These are phyloP conservation scores for Pisolithus orientalis DNA, from an alignment of 768 basidiomycete species.

Conservation along the genomic window DNA sequence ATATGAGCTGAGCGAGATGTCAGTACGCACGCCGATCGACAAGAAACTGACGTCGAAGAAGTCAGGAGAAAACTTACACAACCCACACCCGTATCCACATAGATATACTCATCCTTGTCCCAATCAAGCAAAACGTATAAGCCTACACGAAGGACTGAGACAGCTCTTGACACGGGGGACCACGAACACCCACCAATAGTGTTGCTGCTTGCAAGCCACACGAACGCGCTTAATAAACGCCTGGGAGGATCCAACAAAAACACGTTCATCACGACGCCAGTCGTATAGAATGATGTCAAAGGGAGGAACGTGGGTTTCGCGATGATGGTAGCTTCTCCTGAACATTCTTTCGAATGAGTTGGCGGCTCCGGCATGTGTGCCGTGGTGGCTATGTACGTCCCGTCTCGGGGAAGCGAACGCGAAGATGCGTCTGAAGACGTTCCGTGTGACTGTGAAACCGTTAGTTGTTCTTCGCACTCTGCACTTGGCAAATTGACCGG, in stretches of 20 bases:
- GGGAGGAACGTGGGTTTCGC: conserved; percentile 46
- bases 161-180: no score
- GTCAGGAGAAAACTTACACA: conserved; percentile 45
- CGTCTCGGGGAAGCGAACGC: not conserved
- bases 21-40: not conserved
- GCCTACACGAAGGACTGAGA: conserved; percentile 31
- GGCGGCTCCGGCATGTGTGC: not conserved
- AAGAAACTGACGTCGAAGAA: not conserved
- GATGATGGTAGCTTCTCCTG: conserved; percentile 6
- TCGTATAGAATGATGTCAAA: conserved; percentile 57
- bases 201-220: conserved; percentile 50
- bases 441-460: not conserved
- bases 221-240: conserved; percentile 58
- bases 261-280: conserved; percentile 71
- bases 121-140: conserved; percentile 64
- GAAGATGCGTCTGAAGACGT: not conserved
- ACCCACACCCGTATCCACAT: conserved; percentile 67
- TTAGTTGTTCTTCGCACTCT: conserved; percentile 13
- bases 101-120: conserved; percentile 59
- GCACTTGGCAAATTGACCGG: conserved; percentile 14
- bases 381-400: not conserved
- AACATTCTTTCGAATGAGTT: conserved; percentile 6
- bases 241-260: conserved; percentile 64
- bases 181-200: conserved; percentile 22
- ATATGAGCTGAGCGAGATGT: conserved; percentile 39